Evolutionary conservation across 768 basidiomycete species (phyloP).

Genomic region (Naematelia aurantialba): DNA sequence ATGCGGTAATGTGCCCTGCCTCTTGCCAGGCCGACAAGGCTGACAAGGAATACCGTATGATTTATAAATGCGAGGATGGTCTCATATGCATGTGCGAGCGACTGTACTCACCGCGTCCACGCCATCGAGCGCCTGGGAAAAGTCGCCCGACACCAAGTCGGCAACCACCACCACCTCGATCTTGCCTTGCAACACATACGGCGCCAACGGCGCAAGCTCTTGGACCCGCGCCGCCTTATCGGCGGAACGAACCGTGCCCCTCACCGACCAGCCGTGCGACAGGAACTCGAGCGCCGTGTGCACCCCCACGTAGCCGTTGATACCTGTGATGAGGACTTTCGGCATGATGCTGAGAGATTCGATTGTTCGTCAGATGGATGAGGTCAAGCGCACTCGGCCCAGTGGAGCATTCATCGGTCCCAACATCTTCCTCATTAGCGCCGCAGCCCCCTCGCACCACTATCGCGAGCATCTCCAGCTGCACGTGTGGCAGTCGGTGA

Average conservation of each 20-base stretch:
- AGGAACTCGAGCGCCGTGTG: slow-evolving; percentile 40
- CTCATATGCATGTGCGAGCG: too few species aligned
- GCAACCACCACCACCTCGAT: slow-evolving; percentile 33
- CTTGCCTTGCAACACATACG: slow-evolving; percentile 20
- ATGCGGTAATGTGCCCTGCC: too few species aligned
- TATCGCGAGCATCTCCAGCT: too few species aligned
- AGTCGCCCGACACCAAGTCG: slow-evolving; percentile 38
- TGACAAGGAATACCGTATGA: neutral
- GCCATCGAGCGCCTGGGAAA: slow-evolving; percentile 31
- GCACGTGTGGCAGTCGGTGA: too few species aligned
- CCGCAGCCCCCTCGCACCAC: too few species aligned
- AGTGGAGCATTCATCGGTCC: too few species aligned
- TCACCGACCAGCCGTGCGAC: slow-evolving; percentile 36
- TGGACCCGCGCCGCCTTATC: slow-evolving; percentile 26
- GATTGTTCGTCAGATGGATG: too few species aligned
- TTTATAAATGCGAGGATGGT: neutral
- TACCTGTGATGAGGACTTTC: slow-evolving; percentile 40
- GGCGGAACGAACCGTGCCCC: slow-evolving; percentile 39
- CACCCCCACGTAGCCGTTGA: slow-evolving; percentile 40
- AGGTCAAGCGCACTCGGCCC: too few species aligned
- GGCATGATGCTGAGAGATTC: slow-evolving; percentile 13
- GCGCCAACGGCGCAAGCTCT: slow-evolving; percentile 19
- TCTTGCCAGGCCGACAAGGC: neutral
- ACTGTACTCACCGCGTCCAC: slow-evolving; percentile 36
- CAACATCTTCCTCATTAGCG: too few species aligned